Base-by-base conservation (phyloP, 768 basidiomycete species). In the Termitomyces sp. region DNA sequence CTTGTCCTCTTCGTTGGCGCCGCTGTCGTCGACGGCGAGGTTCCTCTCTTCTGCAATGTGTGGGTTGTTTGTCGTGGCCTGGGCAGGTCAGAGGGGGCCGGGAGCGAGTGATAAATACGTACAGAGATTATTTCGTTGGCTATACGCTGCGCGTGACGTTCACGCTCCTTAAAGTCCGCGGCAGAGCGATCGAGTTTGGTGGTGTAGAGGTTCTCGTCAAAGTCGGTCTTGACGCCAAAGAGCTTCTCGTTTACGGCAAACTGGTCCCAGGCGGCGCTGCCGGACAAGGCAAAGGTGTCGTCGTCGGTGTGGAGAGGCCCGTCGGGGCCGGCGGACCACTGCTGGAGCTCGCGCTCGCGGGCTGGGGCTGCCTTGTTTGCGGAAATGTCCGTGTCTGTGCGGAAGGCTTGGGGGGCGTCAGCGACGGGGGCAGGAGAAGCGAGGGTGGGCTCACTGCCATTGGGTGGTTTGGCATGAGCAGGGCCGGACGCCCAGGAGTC, bases 1-100 rank as follows among this genome's bases (percentile, higher is more conserved):
- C 96, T 92, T 95, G 76, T 98, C 96, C 72, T 99, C 97, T 75
- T 99, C 97, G 69, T 95, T 94, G 57, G 78, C 70, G 42, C 85
- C 87, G 58, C 81, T 87, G 62, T 90, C 88, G 68, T 92, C 88
- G 18, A 83, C 72, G 35, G 69, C 66, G 58, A 83, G 64, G 60
- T 80, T 77, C 67, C 97, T 85, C 73, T 98, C 97, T 72, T 98
- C 97, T 44, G 88, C 86, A 51, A 98, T 72, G 70, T 99, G 97
- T 0, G 85, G 75, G 72, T 98, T 98, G 64, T 71, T 85, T 3
- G 86, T 77, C 12, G 76, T 61, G 48, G 79, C 71, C 91, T 93
- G 30, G n/a, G n/a, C n/a, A n/a, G n/a, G n/a, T n/a, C n/a, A n/a
- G n/a, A n/a, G n/a, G n/a, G n/a, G n/a, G n/a, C n/a, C n/a, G n/a